These are phyloP conservation scores for Trypanosoma platydactyli DNA, from an alignment of 208 protist species.

Conservation along the genomic window DNA sequence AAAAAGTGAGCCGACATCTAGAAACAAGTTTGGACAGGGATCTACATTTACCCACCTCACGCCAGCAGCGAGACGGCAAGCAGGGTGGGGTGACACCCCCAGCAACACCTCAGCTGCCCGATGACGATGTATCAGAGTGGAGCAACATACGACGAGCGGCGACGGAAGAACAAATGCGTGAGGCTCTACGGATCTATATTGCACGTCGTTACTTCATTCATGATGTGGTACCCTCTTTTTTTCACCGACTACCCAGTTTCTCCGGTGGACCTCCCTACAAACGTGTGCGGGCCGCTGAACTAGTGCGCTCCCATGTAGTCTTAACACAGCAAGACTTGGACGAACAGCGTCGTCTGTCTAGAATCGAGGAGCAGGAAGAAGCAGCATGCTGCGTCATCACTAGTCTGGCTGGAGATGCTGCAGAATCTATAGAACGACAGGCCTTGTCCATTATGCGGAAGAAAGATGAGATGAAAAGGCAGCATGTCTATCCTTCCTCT, in stretches of 20 bases:
- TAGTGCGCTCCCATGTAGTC: conserved; percentile 27
- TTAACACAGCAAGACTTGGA: conserved; percentile 46
- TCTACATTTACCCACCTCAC: not conserved
- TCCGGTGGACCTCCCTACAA: conserved; percentile 65
- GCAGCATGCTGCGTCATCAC: conserved; percentile 58
- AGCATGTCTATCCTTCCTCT: not conserved
- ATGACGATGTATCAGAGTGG: conserved; percentile 23
- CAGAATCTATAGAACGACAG: conserved; percentile 40
- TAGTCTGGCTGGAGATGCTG: conserved; percentile 51
- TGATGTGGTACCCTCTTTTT: conserved; percentile 46
- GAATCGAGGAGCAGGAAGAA: conserved; percentile 50
- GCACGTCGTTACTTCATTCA: conserved; percentile 56
- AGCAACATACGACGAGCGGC: not conserved
- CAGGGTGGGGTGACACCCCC: not conserved
- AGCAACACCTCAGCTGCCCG: not conserved
- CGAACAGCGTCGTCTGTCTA: conserved; percentile 40
- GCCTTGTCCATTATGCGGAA: conserved; percentile 6
- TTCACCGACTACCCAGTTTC: conserved; percentile 67
- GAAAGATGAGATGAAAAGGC: conserved; percentile 3
- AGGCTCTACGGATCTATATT: conserved; percentile 42
- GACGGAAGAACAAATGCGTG: conserved; percentile 45
- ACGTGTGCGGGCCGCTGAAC: conserved; percentile 38
- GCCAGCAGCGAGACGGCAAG: not conserved
- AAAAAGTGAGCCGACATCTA: not conserved
- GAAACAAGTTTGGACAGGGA: not conserved